A percentile compares a stretch with the other conserved stretches of the same genome.
Conservation (phyloP, 208 protist species). For the Trypanosoma avium region DNA sequence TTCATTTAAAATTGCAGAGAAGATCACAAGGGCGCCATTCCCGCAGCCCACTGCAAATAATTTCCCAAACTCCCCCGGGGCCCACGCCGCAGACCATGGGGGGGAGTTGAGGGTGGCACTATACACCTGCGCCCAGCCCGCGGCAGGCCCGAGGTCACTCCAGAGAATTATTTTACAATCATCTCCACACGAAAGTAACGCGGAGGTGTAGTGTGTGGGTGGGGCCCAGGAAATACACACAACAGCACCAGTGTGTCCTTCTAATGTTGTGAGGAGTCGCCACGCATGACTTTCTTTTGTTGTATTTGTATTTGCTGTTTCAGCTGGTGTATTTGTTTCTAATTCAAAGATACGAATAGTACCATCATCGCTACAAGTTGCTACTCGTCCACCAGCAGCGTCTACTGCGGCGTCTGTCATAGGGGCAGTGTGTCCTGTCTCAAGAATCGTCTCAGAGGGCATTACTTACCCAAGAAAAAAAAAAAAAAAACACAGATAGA, state of each 20-base stretch:
- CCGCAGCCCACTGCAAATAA: conserved; percentile 77
- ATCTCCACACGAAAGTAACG: conserved; percentile 65
- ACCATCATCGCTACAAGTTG: conserved; percentile 70
- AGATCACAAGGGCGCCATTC: conserved; percentile 64
- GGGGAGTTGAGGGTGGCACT: conserved; percentile 33
- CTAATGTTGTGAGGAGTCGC: conserved; percentile 18
- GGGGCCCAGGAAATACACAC: conserved; percentile 81
- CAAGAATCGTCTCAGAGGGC: conserved; percentile 42
- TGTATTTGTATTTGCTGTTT: neutral
- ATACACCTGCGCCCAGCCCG: conserved; percentile 69
- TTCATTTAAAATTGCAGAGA: conserved; percentile 67
- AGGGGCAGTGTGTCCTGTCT: conserved; percentile 64
- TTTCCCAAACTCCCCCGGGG: conserved; percentile 74
- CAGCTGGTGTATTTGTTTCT: conserved; percentile 20
- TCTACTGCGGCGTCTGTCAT: conserved; percentile 73
- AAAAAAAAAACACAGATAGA: conserved; percentile 18
- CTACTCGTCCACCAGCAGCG: conserved; percentile 51
- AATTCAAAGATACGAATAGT: conserved; percentile 64
- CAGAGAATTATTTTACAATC: conserved; percentile 55
- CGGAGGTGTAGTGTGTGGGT: conserved; percentile 45
- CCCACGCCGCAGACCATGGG: conserved; percentile 74
- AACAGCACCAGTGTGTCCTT: conserved; percentile 41
- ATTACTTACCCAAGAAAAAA: conserved; percentile 3
- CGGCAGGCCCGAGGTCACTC: conserved; percentile 41
- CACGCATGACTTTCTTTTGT: too few species aligned